These are phyloP conservation scores for Acanthamoeba sp. DNA, from an alignment of 208 protist genomes.

Conservation along the genomic window DNA sequence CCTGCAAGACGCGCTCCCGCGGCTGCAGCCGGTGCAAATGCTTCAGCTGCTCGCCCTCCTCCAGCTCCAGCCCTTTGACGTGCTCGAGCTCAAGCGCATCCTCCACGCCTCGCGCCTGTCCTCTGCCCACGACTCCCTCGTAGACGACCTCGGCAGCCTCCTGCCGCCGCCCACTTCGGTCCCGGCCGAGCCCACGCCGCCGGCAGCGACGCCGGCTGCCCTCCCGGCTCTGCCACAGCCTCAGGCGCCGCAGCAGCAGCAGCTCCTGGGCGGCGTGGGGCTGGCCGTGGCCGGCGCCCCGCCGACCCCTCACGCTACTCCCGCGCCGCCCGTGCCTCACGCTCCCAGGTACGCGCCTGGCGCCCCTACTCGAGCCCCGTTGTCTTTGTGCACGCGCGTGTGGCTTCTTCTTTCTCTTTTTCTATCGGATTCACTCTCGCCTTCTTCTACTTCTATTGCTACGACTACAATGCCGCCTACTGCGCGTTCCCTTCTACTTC, in stretches of 20 bases:
- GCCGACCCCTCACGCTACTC: not conserved
- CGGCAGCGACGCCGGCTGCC: not conserved
- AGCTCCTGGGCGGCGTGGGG: not conserved
- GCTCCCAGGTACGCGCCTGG: not conserved
- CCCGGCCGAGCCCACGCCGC: not conserved
- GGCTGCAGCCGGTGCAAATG: slow-evolving; percentile 76
- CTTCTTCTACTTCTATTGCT: not conserved
- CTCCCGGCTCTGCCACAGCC: not conserved
- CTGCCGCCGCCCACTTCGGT: not conserved
- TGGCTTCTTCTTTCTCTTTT: not conserved
- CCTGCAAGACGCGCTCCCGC: slow-evolving; percentile 59
- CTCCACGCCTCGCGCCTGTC: slow-evolving; percentile 16
- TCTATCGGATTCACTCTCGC: slow-evolving; percentile 13
- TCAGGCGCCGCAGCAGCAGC: not conserved
- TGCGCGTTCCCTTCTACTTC: too few relatives aligned
- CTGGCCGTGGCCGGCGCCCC: not conserved
- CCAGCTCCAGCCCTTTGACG: slow-evolving; percentile 74
- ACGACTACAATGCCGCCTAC: not conserved
- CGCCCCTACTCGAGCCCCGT: not conserved
- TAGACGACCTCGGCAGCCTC: slow-evolving; percentile 7
- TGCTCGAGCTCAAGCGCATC: slow-evolving; percentile 66
- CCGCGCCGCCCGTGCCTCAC: not conserved
- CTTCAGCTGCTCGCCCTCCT: slow-evolving; percentile 69
- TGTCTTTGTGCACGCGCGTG: not conserved
- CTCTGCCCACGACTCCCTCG: not conserved